Conservation (phyloP, 768 basidiomycete genomes). For the Tephrocybe sp. region DNA sequence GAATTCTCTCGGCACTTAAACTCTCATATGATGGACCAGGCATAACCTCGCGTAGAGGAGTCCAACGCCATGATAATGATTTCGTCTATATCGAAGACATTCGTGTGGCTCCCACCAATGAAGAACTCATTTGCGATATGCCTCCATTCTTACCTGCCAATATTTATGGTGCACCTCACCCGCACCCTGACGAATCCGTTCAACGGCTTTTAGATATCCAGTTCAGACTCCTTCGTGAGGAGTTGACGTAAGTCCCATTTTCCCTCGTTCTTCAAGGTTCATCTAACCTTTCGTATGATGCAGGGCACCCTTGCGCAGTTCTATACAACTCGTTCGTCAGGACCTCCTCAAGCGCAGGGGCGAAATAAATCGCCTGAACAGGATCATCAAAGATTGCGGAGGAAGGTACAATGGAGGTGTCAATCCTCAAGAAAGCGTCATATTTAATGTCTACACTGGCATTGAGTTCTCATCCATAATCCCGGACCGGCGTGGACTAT, state of each 20-base stretch:
- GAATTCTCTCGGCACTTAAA: slow-evolving; percentile 37
- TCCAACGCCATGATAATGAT: slow-evolving; percentile 73
- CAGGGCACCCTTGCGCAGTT: slow-evolving; percentile 54
- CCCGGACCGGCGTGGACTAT: slow-evolving; percentile 54
- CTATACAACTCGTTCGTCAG: slow-evolving; percentile 47
- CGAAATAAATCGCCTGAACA: slow-evolving; percentile 37
- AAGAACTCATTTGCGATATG: slow-evolving; percentile 52
- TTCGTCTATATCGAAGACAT: slow-evolving; percentile 53
- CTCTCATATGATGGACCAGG: slow-evolving; percentile 58
- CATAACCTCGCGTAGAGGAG: slow-evolving; percentile 36
- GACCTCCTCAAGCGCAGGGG: slow-evolving; percentile 34
- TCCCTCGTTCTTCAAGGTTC: background rate
- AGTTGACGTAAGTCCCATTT: slow-evolving; percentile 50
- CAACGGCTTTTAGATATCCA: slow-evolving; percentile 70
- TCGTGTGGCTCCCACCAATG: slow-evolving; percentile 68
- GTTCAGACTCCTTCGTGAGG: slow-evolving; percentile 74
- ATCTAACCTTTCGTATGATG: slow-evolving; percentile 1
- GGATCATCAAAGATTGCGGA: slow-evolving; percentile 50
- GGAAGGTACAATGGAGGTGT: slow-evolving; percentile 55
- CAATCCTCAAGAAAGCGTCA: slow-evolving; percentile 43
- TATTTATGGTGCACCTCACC: slow-evolving; percentile 62
- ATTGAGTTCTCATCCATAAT: slow-evolving; percentile 45
- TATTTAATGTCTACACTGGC: slow-evolving; percentile 66
- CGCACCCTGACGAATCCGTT: slow-evolving; percentile 56
- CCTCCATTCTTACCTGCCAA: slow-evolving; percentile 64